Evolutionary conservation across 139 green algal species (phyloP), one percentile per base, ranked within the genome.

Genomic region (Auxenochlorella pyrenoidosa): DNA sequence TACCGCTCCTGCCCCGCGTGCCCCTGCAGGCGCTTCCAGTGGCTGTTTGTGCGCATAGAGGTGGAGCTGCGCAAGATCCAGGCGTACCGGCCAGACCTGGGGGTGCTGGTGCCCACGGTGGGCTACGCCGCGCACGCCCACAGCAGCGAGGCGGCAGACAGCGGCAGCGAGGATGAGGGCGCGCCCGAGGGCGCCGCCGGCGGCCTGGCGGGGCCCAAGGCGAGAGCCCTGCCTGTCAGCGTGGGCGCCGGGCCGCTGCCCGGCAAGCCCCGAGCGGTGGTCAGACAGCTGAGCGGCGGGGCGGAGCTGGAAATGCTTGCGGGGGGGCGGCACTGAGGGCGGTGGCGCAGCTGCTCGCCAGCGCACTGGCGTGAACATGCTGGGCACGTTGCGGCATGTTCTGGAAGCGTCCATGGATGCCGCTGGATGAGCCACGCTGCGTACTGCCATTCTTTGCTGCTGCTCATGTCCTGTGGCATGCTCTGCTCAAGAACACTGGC

Each of bases 41-140:
- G 97, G 97, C 89, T 96, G 40, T 97, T 95, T 86, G 94, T 99
- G 30, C 93, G 97, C 0, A 87, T 99, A 16, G 97, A 99, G 89
- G 95, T 93, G 13, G 96, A 98, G 93, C 83, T 97, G 58, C 90
- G 95, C 34, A 97, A 97, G 92, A 82, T 97, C 18, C 84, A 88
- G 84, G 84, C 58, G 19, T n/a, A 54, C 18, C 54, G 84, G 34
- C 84, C 73, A 5, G 84, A 88, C 24, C 51, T 88, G 38, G 84
- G 84, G 40, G 72, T 82, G 18, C 84, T 88, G 34, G 84, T 88
- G 58, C 84, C 84, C 0, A 5, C 75, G 8, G 84, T 41, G 21
- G 70, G 83, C 47, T 40, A 86, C 3, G 51, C 70, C 26, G 59
- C 51, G 58, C 70, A 82, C 15, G 66, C 66, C 0, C 82, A 86